Percentiles rank a stretch among this genome's conserved stretches.
phyloP scores from a whole-genome alignment of 139 green algal genomes.

The Penium margaritaceum region DNA sequence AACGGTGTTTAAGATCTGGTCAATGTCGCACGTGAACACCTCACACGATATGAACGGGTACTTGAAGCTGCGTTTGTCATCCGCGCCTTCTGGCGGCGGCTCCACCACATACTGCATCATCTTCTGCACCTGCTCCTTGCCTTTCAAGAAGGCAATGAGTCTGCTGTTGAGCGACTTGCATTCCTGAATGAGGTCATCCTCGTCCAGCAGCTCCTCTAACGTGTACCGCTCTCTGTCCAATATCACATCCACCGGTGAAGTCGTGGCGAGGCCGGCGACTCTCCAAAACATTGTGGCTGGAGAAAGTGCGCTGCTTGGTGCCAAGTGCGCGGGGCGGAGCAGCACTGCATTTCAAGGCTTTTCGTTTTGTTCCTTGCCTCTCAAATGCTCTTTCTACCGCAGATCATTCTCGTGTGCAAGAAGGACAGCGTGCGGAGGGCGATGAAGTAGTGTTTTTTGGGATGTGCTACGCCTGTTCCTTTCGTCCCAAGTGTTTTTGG shows the following conservation, averaged over 20 bases:
- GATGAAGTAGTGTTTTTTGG: too few species aligned
- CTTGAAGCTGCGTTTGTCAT: constrained; percentile 47
- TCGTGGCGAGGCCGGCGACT: constrained; percentile 28
- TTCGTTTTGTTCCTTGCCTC: too few species aligned
- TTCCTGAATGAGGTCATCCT: constrained; percentile 54
- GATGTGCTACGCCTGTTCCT: too few species aligned
- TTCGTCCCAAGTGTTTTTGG: too few species aligned
- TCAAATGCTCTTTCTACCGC: too few species aligned
- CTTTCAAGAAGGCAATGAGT: constrained; percentile 37
- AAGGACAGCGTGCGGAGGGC: background rate
- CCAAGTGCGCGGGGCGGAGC: too few species aligned
- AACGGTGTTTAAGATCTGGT: constrained; percentile 82
- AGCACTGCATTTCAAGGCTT: too few species aligned
- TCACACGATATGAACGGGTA: constrained; percentile 89
- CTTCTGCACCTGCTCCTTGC: constrained; percentile 26
- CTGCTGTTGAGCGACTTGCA: constrained; percentile 47
- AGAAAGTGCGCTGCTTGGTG: too few species aligned
- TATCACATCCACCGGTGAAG: constrained; percentile 40
- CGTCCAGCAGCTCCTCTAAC: constrained; percentile 49
- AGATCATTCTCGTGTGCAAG: background rate
- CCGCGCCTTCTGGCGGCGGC: constrained; percentile 32
- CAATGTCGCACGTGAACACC: constrained; percentile 93
- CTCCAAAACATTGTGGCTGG: constrained; percentile 44
- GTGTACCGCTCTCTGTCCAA: constrained; percentile 48
- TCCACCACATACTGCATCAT: constrained; percentile 45